Conservation (phyloP, 208 protist species). For the Trypanosoma theileri region DNA sequence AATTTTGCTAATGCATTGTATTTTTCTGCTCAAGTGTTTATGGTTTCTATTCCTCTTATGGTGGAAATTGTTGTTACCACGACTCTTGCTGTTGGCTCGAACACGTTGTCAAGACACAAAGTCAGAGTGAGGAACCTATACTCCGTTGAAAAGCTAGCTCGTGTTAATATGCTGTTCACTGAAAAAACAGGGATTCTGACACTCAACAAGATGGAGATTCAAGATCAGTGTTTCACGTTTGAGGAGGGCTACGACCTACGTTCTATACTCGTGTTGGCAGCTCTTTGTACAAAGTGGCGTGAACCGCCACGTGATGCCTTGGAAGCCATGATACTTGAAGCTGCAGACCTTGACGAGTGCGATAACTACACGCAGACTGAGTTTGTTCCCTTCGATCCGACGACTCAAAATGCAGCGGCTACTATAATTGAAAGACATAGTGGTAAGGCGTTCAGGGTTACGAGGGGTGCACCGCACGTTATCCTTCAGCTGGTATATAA, state of each 20-base stretch:
- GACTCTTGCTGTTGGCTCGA: constrained; percentile 89
- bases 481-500: constrained; percentile 76
- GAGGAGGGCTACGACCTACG: constrained; percentile 57
- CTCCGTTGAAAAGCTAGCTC: constrained; percentile 83
- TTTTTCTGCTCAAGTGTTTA: constrained; percentile 83
- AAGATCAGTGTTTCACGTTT: constrained; percentile 73
- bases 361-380: constrained; percentile 79
- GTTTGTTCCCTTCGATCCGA: constrained; percentile 65
- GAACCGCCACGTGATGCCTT: constrained; percentile 68
- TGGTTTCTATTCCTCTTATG: constrained; percentile 92
- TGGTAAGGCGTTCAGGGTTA: constrained; percentile 68
- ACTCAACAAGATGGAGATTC: constrained; percentile 92
- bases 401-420: constrained; percentile 61
- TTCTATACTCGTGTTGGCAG: constrained; percentile 61
- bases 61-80: constrained; percentile 86
- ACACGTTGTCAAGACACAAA: constrained; percentile 89
- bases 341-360: constrained; percentile 72
- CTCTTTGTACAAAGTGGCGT: constrained; percentile 82
- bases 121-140: constrained; percentile 93
- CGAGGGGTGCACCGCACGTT: constrained; percentile 88
- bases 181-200: constrained; percentile 96
- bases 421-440: constrained; percentile 48
- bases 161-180: constrained; percentile 75
- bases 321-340: constrained; percentile 84
- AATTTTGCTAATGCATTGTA: constrained; percentile 62